Conservation (phyloP, 2,329 filamentous ascomycete genomes). For the Metarhizium album region DNA sequence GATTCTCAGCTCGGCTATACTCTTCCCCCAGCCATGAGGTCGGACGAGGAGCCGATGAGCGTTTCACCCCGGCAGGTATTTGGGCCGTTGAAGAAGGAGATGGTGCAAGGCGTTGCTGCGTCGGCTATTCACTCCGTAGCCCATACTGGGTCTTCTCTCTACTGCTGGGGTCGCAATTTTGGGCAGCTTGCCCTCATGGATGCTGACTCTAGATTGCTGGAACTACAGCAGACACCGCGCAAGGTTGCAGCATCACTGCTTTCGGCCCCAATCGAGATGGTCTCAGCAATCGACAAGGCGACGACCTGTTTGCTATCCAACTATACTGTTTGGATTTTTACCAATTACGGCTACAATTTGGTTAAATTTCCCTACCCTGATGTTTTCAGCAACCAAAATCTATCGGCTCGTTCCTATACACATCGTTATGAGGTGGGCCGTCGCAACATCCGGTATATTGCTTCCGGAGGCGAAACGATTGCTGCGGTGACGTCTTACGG, state of each 20-base stretch:
- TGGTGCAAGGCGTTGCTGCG: conserved; percentile 71
- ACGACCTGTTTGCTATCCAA: conserved; percentile 79
- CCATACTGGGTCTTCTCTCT: conserved; percentile 70
- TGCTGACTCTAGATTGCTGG: conserved; percentile 83
- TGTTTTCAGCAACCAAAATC: conserved; percentile 57
- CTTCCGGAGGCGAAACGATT: conserved; percentile 82
- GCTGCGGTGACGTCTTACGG: conserved; percentile 76
- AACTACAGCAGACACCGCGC: conserved; percentile 70
- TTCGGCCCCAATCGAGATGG: conserved; percentile 59
- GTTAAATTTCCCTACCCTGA: conserved; percentile 69
- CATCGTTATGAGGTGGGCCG: conserved; percentile 46
- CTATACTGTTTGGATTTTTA: conserved; percentile 85
- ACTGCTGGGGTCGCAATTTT: conserved; percentile 90
- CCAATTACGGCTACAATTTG: conserved; percentile 91
- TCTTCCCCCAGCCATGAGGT: conserved; percentile 53
- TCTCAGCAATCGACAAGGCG: conserved; percentile 82
- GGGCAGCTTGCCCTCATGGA: conserved; percentile 92
- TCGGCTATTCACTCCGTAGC: conserved; percentile 88
- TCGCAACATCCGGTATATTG: conserved; percentile 65
- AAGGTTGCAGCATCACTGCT: conserved; percentile 75
- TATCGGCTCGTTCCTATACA: conserved; percentile 47
- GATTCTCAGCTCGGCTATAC: conserved; percentile 79
- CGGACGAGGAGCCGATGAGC: conserved; percentile 78
- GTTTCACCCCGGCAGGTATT: conserved; percentile 79
- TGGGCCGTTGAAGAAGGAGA: conserved; percentile 79